Evolutionary conservation across 2,329 filamentous ascomycete species (phyloP).

Genomic region (Fusarium sp.): DNA sequence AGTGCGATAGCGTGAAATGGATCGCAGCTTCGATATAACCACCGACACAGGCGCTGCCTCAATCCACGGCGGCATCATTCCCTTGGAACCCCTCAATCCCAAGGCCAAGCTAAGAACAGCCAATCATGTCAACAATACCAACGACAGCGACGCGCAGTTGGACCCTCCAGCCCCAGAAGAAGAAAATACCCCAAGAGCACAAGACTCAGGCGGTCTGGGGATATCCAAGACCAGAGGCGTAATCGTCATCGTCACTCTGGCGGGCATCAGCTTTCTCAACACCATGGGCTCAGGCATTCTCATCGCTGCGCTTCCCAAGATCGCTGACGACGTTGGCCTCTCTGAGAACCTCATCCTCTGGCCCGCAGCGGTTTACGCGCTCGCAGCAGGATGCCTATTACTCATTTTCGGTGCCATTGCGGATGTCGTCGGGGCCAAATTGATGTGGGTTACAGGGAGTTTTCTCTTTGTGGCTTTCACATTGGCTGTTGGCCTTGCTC

Average conservation of each 20-base stretch:
- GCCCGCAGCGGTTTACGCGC: conserved; percentile 35
- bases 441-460: conserved; percentile 47
- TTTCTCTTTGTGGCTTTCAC: conserved; percentile 46
- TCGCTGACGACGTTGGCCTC: conserved; percentile 28
- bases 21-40: not conserved
- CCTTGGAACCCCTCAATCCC: not conserved
- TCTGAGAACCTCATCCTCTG: conserved; percentile 32
- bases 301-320: conserved; percentile 33
- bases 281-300: conserved; percentile 38
- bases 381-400: conserved; percentile 35
- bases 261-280: conserved; percentile 36
- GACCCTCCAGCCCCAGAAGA: rapidly evolving
- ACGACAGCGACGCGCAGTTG: not conserved
- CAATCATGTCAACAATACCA: not conserved
- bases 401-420: conserved; percentile 49
- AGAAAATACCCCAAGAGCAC: not conserved
- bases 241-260: conserved; percentile 22
- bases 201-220: not conserved
- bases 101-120: not conserved
- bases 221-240: conserved; percentile 19
- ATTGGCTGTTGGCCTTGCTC: conserved; percentile 45
- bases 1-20: not conserved
- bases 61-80: conserved; percentile 2
- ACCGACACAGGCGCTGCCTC: not conserved
- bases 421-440: conserved; percentile 48